phyloP scores from a whole-genome alignment of 1,284 basidiomycete genomes.

The Ustanciosporium gigantosporum region DNA sequence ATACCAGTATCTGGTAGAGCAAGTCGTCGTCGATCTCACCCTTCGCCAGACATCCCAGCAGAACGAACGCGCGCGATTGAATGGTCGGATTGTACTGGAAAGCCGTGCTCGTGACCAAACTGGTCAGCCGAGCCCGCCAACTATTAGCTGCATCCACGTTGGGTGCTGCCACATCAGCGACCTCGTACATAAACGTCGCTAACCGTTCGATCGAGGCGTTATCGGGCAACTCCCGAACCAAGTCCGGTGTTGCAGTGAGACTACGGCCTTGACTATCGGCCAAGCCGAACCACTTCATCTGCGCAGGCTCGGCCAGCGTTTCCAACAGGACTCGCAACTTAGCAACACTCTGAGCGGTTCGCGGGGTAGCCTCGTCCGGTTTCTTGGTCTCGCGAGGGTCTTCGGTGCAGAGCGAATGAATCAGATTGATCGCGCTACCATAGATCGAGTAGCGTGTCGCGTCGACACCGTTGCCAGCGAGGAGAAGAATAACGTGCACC shows the following conservation, averaged over 20 bases:
- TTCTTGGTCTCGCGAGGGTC: slow-evolving; percentile 42
- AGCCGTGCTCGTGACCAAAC: slow-evolving; percentile 83
- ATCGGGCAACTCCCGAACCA: slow-evolving; percentile 45
- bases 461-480: slow-evolving; percentile 52
- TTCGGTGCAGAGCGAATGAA: slow-evolving; percentile 58
- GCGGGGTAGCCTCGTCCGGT: slow-evolving; percentile 30
- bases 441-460: slow-evolving; percentile 50
- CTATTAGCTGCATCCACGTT: slow-evolving; percentile 75
- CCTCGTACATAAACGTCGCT: slow-evolving; percentile 47
- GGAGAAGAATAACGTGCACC: slow-evolving; percentile 51
- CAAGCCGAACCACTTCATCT: slow-evolving; percentile 46
- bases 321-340: slow-evolving; percentile 43
- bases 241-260: slow-evolving; percentile 30
- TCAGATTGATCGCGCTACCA: slow-evolving; percentile 53
- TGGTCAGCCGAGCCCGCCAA: slow-evolving; percentile 92
- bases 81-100: slow-evolving; percentile 89
- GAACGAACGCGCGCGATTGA: slow-evolving; percentile 84
- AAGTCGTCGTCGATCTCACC: slow-evolving; percentile 77
- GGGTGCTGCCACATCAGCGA: slow-evolving; percentile 51
- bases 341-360: slow-evolving; percentile 26
- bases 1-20: slow-evolving; percentile 83
- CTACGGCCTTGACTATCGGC: slow-evolving; percentile 8
- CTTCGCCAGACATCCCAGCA: slow-evolving; percentile 76
- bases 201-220: slow-evolving; percentile 50
- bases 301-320: slow-evolving; percentile 42